Evolutionary conservation across 2,329 filamentous ascomycete species (phyloP).

Genomic region (Blastomyces silverae): DNA sequence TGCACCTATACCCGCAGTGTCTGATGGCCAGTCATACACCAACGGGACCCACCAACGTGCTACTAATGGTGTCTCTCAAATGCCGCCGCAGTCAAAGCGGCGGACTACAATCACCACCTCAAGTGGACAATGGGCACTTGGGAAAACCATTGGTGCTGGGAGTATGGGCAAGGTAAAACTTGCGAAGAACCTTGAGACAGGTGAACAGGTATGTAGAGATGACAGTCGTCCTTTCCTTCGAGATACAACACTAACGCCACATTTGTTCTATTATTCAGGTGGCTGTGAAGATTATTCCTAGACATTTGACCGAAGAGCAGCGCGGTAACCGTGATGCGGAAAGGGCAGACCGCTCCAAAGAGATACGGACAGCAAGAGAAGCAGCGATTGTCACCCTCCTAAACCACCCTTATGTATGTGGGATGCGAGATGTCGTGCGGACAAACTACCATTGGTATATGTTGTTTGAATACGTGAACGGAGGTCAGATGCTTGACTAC

Average conservation of each 20-base stretch:
- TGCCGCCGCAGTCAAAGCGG: slow-evolving; percentile 43
- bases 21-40: slow-evolving; percentile 50
- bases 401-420: slow-evolving; percentile 92
- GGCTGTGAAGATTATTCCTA: slow-evolving; percentile 93
- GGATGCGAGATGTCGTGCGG: slow-evolving; percentile 87
- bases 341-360: slow-evolving; percentile 90
- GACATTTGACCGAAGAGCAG: slow-evolving; percentile 81
- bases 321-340: slow-evolving; percentile 67
- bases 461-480: slow-evolving; percentile 98
- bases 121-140: slow-evolving; percentile 87
- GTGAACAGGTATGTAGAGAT: slow-evolving; percentile 66
- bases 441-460: slow-evolving; percentile 99
- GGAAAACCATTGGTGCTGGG: slow-evolving; percentile 93
- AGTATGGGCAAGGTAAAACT: slow-evolving; percentile 99
- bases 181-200: slow-evolving; percentile 79
- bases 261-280: slow-evolving; percentile 51
- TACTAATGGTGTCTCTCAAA: slow-evolving; percentile 26
- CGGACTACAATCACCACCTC: slow-evolving; percentile 81
- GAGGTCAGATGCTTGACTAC: slow-evolving; percentile 98
- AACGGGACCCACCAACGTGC: slow-evolving; percentile 41
- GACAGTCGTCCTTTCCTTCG: background rate
- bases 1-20: slow-evolving; percentile 39
- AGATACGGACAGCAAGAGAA: slow-evolving; percentile 88
- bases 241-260: background rate
- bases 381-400: slow-evolving; percentile 93